Conservation (phyloP, 257 asterid genomes). For the Knoxia roxburghii region DNA sequence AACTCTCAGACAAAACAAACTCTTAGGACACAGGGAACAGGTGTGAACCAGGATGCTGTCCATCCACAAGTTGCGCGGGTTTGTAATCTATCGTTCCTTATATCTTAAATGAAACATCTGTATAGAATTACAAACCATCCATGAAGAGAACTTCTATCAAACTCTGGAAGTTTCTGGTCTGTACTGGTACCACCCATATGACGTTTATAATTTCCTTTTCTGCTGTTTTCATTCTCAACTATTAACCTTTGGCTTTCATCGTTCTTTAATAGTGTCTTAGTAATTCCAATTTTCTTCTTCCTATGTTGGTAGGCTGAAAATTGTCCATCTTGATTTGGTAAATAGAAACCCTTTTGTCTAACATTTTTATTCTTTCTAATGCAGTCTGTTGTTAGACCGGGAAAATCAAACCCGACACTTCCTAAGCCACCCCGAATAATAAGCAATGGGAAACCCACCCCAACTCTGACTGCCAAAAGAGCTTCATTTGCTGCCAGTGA, state of each 20-base stretch:
- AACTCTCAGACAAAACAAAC: slow-evolving; percentile 54
- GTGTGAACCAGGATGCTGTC: slow-evolving; percentile 41
- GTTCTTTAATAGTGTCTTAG: not conserved
- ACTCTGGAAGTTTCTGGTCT: not conserved
- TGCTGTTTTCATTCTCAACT: not conserved
- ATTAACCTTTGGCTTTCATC: not conserved
- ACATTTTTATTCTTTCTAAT: slow-evolving; percentile 22
- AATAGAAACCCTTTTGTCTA: slow-evolving; percentile 12
- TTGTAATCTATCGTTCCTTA: slow-evolving; percentile 13
- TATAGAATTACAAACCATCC: not conserved
- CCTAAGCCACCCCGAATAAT: slow-evolving; percentile 48
- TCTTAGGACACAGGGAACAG: slow-evolving; percentile 42
- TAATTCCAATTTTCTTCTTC: not conserved
- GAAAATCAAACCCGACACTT: slow-evolving; percentile 28
- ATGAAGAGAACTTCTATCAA: not conserved
- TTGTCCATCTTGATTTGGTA: not conserved
- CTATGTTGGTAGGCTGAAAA: not conserved
- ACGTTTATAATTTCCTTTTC: not conserved
- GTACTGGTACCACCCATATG: not conserved
- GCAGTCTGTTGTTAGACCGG: slow-evolving; percentile 37
- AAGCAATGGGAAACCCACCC: slow-evolving; percentile 33
- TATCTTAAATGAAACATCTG: not conserved
- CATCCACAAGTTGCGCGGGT: slow-evolving; percentile 43
- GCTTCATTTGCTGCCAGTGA: slow-evolving; percentile 45
- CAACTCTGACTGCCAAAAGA: slow-evolving; percentile 45